These are phyloP conservation scores for Sclerotinia subarctica DNA, from an alignment of 2,329 filamentous ascomycete genomes.

Conservation along the genomic window DNA sequence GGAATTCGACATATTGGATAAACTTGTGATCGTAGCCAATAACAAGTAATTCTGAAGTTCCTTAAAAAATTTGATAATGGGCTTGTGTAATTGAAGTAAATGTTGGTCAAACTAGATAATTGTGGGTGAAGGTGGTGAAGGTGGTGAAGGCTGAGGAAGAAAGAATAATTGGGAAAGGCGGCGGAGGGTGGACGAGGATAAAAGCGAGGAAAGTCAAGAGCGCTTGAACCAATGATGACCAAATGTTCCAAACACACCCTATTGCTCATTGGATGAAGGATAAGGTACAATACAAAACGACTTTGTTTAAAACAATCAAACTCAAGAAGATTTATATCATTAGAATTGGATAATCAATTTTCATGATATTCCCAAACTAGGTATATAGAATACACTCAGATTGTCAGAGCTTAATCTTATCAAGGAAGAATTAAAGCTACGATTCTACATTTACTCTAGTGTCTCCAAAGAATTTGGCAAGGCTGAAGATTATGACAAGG, in stretches of 20 bases:
- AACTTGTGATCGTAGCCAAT: conserved; percentile 10
- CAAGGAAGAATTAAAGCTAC: too few relatives aligned
- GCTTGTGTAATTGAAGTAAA: background rate
- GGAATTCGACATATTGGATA: conserved; percentile 35
- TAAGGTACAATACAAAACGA: background rate
- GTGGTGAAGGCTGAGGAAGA: background rate
- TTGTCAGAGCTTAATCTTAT: too few relatives aligned
- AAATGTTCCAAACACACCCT: background rate
- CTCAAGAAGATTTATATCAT: background rate
- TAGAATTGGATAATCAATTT: background rate
- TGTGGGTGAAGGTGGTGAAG: background rate
- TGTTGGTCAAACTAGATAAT: background rate
- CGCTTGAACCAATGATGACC: conserved; percentile 20
- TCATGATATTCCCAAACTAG: background rate
- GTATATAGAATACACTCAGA: too few relatives aligned
- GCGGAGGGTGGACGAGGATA: conserved; percentile 2
- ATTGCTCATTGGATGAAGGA: conserved; percentile 2
- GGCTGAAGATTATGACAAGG: conserved; percentile 10
- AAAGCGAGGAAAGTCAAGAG: conserved; percentile 10
- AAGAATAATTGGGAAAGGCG: background rate
- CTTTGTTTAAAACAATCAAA: background rate
- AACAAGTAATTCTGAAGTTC: background rate
- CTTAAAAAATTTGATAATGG: background rate
- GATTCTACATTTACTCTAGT: background rate
- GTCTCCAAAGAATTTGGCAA: background rate